These are phyloP conservation scores for Phaeotremella skinneri DNA, from an alignment of 768 basidiomycete species.

Conservation along the genomic window DNA sequence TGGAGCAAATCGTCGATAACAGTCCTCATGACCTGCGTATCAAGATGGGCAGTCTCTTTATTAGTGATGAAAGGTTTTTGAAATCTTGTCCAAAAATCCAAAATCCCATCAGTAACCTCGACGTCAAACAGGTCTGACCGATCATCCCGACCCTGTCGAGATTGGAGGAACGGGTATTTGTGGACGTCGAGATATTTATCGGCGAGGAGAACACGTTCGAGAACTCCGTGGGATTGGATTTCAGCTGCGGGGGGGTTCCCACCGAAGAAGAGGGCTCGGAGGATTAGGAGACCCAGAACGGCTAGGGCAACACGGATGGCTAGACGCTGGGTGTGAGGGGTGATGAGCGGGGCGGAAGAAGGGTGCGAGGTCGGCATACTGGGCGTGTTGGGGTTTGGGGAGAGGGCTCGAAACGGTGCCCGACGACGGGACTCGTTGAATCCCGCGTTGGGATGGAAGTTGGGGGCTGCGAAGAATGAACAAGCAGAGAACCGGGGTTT, in stretches of 20 bases:
- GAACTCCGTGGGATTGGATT: slow-evolving; percentile 62
- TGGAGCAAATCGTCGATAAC: slow-evolving; percentile 92
- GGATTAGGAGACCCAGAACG: slow-evolving; percentile 36
- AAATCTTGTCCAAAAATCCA: slow-evolving; percentile 89
- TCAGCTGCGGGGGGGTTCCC: slow-evolving; percentile 47
- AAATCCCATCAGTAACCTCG: slow-evolving; percentile 70
- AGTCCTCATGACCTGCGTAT: slow-evolving; percentile 81
- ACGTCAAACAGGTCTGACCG: slow-evolving; percentile 74
- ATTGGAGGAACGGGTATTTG: slow-evolving; percentile 81
- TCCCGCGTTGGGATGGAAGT: slow-evolving; percentile 20
- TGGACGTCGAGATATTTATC: slow-evolving; percentile 86
- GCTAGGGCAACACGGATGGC: slow-evolving; percentile 40
- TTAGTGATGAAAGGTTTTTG: slow-evolving; percentile 84
- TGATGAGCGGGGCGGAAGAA: slow-evolving; percentile 18
- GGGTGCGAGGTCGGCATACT: slow-evolving; percentile 11
- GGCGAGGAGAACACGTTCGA: slow-evolving; percentile 62
- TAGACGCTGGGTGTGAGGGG: slow-evolving; percentile 40
- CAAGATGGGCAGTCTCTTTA: slow-evolving; percentile 80
- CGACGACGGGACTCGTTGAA: slow-evolving; percentile 25
- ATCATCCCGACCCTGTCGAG: slow-evolving; percentile 79
- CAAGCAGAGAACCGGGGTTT: no score
- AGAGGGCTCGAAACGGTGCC: slow-evolving; percentile 12
- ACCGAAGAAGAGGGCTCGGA: slow-evolving; percentile 47
- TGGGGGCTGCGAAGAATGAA: slow-evolving; percentile 15
- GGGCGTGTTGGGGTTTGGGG: slow-evolving; percentile 11